Percentiles rank a stretch among this genome's conserved stretches.
phyloP scores from a whole-genome alignment of 78 protist species.

The Cavenderia fasciculata region DNA sequence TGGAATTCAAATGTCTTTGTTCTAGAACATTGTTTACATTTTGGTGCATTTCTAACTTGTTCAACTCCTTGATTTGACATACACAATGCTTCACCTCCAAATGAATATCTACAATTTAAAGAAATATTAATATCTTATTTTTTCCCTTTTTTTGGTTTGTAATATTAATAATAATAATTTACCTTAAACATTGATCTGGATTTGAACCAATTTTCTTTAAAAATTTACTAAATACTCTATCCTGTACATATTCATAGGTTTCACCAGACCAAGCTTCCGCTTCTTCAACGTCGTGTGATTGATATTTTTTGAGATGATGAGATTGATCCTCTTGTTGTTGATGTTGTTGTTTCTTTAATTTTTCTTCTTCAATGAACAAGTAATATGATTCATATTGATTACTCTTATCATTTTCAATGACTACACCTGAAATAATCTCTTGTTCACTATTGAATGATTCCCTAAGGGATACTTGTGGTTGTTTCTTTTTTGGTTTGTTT shows the following conservation, averaged over 20 bases:
- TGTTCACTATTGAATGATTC: background rate
- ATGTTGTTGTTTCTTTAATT: background rate
- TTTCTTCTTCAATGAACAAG: slow-evolving; percentile 39
- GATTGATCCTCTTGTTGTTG: background rate
- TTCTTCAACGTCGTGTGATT: slow-evolving; percentile 13
- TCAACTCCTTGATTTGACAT: slow-evolving; percentile 32
- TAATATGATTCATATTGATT: slow-evolving; percentile 30
- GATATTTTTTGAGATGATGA: slow-evolving; percentile 7
- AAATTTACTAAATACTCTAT: slow-evolving; percentile 52
- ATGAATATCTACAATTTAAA: slow-evolving; percentile 6
- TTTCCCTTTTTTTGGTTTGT: too few species aligned
- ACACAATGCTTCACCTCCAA: slow-evolving; percentile 43
- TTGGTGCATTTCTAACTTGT: background rate
- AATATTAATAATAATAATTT: background rate
- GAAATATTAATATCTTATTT: background rate
- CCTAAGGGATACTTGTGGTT: background rate
- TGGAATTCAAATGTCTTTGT: slow-evolving; percentile 62
- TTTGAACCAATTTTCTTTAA: slow-evolving; percentile 11
- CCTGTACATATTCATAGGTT: slow-evolving; percentile 68
- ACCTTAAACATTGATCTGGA: slow-evolving; percentile 32
- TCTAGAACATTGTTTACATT: slow-evolving; percentile 4
- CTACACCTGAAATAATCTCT: slow-evolving; percentile 21
- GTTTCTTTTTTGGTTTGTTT: background rate
- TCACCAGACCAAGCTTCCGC: slow-evolving; percentile 50
- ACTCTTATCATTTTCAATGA: slow-evolving; percentile 31